Conservation (phyloP, 2,329 filamentous ascomycete species). For the Chrysoporthe austroafricana region DNA sequence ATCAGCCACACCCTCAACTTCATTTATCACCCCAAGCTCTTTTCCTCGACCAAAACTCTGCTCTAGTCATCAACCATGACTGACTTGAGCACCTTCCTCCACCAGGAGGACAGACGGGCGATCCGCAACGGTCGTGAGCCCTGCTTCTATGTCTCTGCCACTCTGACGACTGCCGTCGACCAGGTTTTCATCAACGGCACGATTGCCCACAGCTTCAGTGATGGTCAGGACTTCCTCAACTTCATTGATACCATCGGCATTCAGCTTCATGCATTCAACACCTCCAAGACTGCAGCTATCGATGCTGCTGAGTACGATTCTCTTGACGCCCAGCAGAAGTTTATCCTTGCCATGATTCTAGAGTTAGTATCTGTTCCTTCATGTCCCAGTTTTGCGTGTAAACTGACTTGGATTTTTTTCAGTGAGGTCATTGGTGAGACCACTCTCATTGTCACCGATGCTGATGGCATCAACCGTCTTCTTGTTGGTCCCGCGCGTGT, state of each 20-base stretch:
- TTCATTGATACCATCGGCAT: conserved; percentile 12
- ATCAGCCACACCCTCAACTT: too few relatives aligned
- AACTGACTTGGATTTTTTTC: not conserved
- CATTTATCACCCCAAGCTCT: too few relatives aligned
- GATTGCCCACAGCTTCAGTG: conserved; percentile 5
- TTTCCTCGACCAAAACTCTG: too few relatives aligned
- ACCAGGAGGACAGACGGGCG: not conserved
- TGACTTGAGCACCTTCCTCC: not conserved
- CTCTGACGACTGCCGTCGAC: not conserved
- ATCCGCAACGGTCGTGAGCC: not conserved
- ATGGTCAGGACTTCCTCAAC: conserved; percentile 6
- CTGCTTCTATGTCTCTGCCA: not conserved
- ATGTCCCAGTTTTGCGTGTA: not conserved
- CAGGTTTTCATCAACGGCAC: not conserved
- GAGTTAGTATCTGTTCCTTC: not conserved
- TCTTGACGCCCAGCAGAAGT: not conserved
- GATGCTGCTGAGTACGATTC: not conserved
- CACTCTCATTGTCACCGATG: not conserved
- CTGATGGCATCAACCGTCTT: conserved; percentile 3
- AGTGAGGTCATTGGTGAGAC: conserved; percentile 6
- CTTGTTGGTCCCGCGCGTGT: conserved; percentile 12
- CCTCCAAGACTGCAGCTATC: not conserved
- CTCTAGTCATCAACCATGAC: not conserved
- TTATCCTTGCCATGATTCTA: not conserved
- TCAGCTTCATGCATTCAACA: conserved; percentile 14